Conservation (phyloP, 2,329 filamentous ascomycete genomes). For the Hypoxylon sp. region DNA sequence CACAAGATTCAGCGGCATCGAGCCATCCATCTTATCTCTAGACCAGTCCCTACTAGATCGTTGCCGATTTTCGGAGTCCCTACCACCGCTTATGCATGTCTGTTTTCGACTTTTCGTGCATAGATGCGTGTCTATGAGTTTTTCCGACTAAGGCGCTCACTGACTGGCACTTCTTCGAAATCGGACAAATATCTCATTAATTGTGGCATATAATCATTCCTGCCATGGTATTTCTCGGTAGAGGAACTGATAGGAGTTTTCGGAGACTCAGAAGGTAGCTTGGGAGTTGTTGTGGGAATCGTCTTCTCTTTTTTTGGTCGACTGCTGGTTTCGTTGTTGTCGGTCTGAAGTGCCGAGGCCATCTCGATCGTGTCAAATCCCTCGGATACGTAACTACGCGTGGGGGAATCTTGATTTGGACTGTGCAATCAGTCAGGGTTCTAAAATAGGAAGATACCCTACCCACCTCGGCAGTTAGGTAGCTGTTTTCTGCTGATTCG, state of each 20-base stretch:
- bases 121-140: too few species aligned
- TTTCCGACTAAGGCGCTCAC: constrained; percentile 9
- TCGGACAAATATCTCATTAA: constrained; percentile 15
- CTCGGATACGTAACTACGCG: neutral
- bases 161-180: constrained; percentile 16
- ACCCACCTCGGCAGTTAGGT: too few species aligned
- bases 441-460: too few species aligned
- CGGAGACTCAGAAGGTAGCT: constrained; percentile 1
- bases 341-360: neutral
- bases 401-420: neutral
- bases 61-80: neutral
- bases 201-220: neutral
- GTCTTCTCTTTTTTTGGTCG: neutral
- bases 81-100: neutral
- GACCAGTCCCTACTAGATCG: neutral
- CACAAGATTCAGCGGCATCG: too few species aligned
- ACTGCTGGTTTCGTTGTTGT: neutral
- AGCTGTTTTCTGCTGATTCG: too few species aligned
- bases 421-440: neutral
- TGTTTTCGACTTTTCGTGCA: neutral
- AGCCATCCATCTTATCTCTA: neutral
- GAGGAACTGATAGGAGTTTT: neutral
- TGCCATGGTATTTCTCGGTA: neutral
- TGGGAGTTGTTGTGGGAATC: neutral
- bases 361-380: neutral